Percentiles rank a stretch among this genome's conserved stretches.
Conservation (phyloP, 148 eudicot genomes). For the Silene conica region DNA sequence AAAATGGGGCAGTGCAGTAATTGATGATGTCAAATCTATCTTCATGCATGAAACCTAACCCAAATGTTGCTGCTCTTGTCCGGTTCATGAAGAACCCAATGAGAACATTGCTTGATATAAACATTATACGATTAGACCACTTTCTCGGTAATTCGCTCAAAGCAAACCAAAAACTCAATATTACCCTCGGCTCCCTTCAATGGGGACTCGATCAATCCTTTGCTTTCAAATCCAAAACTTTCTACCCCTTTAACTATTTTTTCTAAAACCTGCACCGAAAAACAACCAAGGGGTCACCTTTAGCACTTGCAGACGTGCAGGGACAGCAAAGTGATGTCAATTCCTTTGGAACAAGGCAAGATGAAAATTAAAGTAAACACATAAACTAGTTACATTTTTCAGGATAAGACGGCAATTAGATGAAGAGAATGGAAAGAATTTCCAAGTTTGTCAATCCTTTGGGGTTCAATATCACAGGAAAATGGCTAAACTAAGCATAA, state of each 20-base stretch:
- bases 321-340: no score
- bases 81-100: neutral
- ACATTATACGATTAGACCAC: neutral
- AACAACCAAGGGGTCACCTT: neutral
- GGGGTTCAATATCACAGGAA: no score
- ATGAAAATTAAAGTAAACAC: no score
- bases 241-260: constrained; percentile 72
- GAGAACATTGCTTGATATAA: neutral
- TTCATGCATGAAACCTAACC: neutral
- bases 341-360: no score
- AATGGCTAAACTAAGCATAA: no score
- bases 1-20: neutral
- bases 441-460: no score
- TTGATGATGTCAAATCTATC: neutral
- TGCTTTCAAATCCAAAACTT: constrained; percentile 58
- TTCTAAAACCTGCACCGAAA: constrained; percentile 58
- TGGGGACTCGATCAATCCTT: constrained; percentile 92
- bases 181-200: constrained; percentile 92
- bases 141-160: constrained; percentile 39
- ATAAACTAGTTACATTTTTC: no score
- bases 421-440: no score
- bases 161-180: constrained; percentile 74
- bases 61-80: neutral
- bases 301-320: neutral
- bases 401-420: no score